These are phyloP conservation scores for Penicillium sp. DNA, from an alignment of 2,329 filamentous ascomycete species.

Conservation along the genomic window DNA sequence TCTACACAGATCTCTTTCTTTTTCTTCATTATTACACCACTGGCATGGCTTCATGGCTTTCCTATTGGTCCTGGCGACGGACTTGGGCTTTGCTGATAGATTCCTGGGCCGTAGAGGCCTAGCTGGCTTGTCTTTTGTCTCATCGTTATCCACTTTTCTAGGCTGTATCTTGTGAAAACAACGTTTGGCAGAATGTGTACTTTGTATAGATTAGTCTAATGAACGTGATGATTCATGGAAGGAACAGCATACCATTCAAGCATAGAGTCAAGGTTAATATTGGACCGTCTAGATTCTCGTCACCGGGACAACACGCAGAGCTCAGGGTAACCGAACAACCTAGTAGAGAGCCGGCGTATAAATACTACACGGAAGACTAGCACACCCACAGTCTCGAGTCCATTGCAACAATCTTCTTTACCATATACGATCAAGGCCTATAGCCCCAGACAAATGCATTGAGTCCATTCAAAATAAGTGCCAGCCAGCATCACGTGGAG, in stretches of 20 bases:
- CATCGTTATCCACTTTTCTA: background rate
- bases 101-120: background rate
- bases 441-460: too few relatives aligned
- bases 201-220: constrained; percentile 22
- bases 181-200: constrained; percentile 7
- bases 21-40: constrained; percentile 1
- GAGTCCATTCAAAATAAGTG: too few relatives aligned
- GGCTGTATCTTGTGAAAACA: background rate
- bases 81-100: constrained; percentile 4
- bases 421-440: too few relatives aligned
- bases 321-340: background rate
- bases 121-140: background rate
- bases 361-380: too few relatives aligned
- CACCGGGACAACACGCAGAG: background rate
- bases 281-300: background rate
- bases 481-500: too few relatives aligned
- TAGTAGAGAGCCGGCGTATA: background rate
- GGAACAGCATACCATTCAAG: background rate
- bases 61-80: background rate
- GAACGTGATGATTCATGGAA: constrained; percentile 13
- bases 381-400: too few relatives aligned
- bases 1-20: constrained; percentile 17
- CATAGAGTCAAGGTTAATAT: background rate
- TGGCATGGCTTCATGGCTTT: background rate
- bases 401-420: too few relatives aligned